A percentile compares a stretch with the other conserved stretches of the same genome.
Evolutionary conservation across 1,139 yeast genomes (phyloP).

Genomic region (Wickerhamiella pararugosa): DNA sequence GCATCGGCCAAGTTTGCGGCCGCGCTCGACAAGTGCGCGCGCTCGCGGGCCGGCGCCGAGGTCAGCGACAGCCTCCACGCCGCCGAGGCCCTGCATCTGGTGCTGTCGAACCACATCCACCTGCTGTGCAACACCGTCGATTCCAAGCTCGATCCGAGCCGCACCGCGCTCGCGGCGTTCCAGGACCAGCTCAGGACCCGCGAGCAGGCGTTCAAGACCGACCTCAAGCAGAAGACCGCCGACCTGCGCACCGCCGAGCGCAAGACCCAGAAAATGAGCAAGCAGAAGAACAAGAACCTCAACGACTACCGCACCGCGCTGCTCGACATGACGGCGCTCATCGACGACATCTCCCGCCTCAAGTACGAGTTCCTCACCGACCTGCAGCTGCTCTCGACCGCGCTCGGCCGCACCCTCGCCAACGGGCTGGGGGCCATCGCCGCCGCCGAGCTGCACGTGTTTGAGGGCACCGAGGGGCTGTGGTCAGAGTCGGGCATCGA

Average conservation of each 20-base stretch:
- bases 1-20: slow-evolving; percentile 65
- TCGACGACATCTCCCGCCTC: slow-evolving; percentile 63
- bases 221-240: slow-evolving; percentile 27
- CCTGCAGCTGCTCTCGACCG: slow-evolving; percentile 44
- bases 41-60: slow-evolving; percentile 48
- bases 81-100: slow-evolving; percentile 66
- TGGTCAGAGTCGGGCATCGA: no score
- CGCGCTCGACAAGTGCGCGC: slow-evolving; percentile 55
- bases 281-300: slow-evolving; percentile 34
- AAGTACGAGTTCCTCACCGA: slow-evolving; percentile 59
- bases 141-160: slow-evolving; percentile 41
- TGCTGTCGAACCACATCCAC: slow-evolving; percentile 65
- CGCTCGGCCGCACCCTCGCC: slow-evolving; percentile 40
- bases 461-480: slow-evolving; percentile 39
- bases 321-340: slow-evolving; percentile 49
- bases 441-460: slow-evolving; percentile 66
- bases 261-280: slow-evolving; percentile 32
- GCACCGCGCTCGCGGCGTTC: slow-evolving; percentile 31
- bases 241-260: slow-evolving; percentile 42
- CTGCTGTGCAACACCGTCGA: slow-evolving; percentile 46
- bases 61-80: slow-evolving; percentile 53
- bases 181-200: slow-evolving; percentile 22
- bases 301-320: slow-evolving; percentile 50
- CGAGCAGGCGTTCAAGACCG: slow-evolving; percentile 40
- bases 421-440: slow-evolving; percentile 47